Evolutionary conservation across 2,329 filamentous ascomycete species (phyloP).

Genomic region (Taxawa tesnikishii): DNA sequence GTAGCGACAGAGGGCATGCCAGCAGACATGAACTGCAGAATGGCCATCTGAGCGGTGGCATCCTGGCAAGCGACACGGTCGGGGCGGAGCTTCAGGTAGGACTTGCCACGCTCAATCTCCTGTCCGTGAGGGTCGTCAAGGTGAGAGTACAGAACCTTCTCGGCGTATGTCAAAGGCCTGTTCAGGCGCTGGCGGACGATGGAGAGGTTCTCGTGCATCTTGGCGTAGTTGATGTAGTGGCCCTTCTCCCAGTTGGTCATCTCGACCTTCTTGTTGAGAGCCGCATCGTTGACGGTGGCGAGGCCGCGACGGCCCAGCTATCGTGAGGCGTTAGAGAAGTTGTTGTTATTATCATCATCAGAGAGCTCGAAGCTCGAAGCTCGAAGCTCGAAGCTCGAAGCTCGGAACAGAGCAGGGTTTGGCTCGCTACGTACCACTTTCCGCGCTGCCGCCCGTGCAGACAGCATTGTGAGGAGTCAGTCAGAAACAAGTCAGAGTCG

Average conservation of each 20-base stretch:
- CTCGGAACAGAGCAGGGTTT: constrained; percentile 2
- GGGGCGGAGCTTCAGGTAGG: constrained; percentile 91
- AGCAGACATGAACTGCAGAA: constrained; percentile 98
- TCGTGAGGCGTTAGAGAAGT: constrained; percentile 1
- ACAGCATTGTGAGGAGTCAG: constrained; percentile 20
- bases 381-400: no score
- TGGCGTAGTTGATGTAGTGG: constrained; percentile 98
- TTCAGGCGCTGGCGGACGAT: constrained; percentile 85
- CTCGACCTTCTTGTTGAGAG: constrained; percentile 89
- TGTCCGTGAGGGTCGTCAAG: constrained; percentile 92
- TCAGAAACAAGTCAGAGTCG: no score
- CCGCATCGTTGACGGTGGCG: constrained; percentile 75
- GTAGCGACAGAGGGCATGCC: constrained; percentile 93
- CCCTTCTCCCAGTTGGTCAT: constrained; percentile 95
- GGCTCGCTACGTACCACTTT: constrained; percentile 23
- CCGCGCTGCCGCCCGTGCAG: constrained; percentile 23
- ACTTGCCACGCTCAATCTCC: constrained; percentile 89
- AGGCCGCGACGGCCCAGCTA: constrained; percentile 49
- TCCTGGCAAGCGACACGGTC: constrained; percentile 99
- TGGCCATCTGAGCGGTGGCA: constrained; percentile 98
- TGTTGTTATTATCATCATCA: not conserved
- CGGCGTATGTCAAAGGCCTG: constrained; percentile 84
- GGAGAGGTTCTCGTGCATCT: constrained; percentile 95
- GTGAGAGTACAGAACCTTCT: constrained; percentile 90
- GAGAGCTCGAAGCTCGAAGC: not conserved